These are phyloP conservation scores for Epichloe sp. DNA, from an alignment of 2,329 filamentous ascomycete species.

Conservation along the genomic window DNA sequence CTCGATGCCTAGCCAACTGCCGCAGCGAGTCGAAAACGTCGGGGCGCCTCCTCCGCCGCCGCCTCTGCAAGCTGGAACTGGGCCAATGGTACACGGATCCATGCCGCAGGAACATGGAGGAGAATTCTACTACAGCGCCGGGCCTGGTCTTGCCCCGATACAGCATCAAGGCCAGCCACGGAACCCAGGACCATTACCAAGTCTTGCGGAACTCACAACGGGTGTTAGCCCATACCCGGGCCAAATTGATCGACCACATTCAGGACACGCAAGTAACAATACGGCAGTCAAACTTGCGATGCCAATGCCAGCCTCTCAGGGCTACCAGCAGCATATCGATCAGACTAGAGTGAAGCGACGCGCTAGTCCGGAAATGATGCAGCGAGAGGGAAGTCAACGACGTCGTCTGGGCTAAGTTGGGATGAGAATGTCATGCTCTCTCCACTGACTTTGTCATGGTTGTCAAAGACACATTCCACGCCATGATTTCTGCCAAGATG, in stretches of 20 bases:
- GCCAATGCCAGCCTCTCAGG: constrained; percentile 20
- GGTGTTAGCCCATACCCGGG: constrained; percentile 48
- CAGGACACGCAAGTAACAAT: constrained; percentile 7
- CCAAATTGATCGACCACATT: constrained; percentile 26
- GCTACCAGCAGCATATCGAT: constrained; percentile 23
- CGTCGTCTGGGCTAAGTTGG: constrained; percentile 15
- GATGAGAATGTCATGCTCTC: neutral
- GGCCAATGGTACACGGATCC: constrained; percentile 10
- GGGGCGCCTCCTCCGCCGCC: constrained; percentile 19
- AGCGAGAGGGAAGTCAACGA: constrained; percentile 33
- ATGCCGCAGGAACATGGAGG: constrained; percentile 15
- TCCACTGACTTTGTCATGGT: neutral
- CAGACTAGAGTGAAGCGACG: constrained; percentile 36
- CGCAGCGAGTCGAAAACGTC: constrained; percentile 11
- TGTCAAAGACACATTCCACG: neutral
- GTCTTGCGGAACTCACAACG: constrained; percentile 50
- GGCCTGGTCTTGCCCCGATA: constrained; percentile 38
- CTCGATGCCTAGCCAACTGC: constrained; percentile 21
- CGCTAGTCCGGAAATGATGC: constrained; percentile 33
- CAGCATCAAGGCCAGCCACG: constrained; percentile 28
- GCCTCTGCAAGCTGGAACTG: constrained; percentile 12
- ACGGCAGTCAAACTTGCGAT: constrained; percentile 24
- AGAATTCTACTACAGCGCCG: constrained; percentile 18
- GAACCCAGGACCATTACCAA: constrained; percentile 39
- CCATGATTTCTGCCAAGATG: neutral